These are phyloP conservation scores for Hortaea werneckii DNA, from an alignment of 2,329 filamentous ascomycete species.

Conservation along the genomic window DNA sequence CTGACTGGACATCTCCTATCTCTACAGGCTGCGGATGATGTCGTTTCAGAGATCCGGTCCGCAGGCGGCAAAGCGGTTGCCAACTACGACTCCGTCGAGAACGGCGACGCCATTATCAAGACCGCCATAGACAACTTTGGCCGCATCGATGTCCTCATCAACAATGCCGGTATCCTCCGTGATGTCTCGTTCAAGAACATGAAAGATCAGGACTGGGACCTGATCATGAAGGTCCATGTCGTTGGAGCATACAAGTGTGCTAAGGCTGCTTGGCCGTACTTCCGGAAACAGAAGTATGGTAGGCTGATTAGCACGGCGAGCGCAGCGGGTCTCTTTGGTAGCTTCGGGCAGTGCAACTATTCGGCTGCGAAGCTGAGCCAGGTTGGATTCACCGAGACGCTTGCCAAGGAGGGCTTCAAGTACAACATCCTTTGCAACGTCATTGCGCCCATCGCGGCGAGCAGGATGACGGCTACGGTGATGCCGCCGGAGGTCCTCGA, in stretches of 20 bases:
- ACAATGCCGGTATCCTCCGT: conserved; percentile 92
- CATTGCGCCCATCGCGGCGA: conserved; percentile 90
- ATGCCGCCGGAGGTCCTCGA: conserved; percentile 90
- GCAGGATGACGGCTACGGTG: conserved; percentile 88
- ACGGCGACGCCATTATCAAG: conserved; percentile 89
- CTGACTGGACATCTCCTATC: not conserved
- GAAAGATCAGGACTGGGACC: conserved; percentile 92
- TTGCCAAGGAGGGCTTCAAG: conserved; percentile 93
- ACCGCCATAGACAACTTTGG: conserved; percentile 72
- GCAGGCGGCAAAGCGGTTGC: conserved; percentile 91
- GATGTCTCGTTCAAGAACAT: conserved; percentile 99
- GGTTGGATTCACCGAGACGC: conserved; percentile 94
- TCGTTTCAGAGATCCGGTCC: conserved; percentile 73
- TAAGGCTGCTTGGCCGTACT: conserved; percentile 90
- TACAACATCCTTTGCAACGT: conserved; percentile 96
- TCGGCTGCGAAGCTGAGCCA: conserved; percentile 92
- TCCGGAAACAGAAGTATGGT: conserved; percentile 97
- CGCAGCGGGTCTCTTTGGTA: conserved; percentile 90
- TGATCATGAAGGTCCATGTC: conserved; percentile 87
- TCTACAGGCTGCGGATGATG: conserved; percentile 64
- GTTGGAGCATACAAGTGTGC: conserved; percentile 92
- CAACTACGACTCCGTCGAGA: conserved; percentile 92
- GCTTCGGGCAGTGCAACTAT: conserved; percentile 94
- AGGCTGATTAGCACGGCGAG: conserved; percentile 94
- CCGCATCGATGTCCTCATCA: conserved; percentile 88